Percentiles rank a stretch among this genome's conserved stretches.
phyloP scores from a whole-genome alignment of 2,329 filamentous ascomycete species.

The Neofusicoccum kwambonambiense region DNA sequence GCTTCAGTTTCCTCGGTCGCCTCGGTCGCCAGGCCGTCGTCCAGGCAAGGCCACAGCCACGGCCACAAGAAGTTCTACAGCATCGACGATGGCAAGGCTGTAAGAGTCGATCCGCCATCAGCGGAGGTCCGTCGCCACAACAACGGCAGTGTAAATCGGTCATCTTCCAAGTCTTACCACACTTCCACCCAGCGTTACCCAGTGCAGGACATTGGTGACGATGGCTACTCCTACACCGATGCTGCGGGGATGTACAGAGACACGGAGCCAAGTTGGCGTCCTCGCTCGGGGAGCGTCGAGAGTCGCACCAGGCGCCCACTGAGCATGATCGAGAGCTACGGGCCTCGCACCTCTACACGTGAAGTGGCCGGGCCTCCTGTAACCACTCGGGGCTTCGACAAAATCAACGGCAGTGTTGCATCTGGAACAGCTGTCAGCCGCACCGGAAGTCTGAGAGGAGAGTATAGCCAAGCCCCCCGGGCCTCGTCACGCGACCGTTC shows the following conservation, averaged over 20 bases:
- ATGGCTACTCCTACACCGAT: constrained; percentile 51
- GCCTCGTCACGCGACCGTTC: constrained; percentile 34
- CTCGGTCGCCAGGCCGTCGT: background rate
- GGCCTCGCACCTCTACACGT: constrained; percentile 34
- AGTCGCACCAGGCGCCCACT: constrained; percentile 43
- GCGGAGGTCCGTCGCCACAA: constrained; percentile 4
- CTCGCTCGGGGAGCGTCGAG: constrained; percentile 47
- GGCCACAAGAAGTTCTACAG: constrained; percentile 51
- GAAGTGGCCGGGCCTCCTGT: constrained; percentile 58
- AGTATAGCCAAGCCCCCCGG: constrained; percentile 22
- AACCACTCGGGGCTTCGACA: constrained; percentile 69
- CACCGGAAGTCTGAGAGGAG: constrained; percentile 20
- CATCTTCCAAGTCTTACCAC: constrained; percentile 18
- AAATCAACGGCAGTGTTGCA: constrained; percentile 53
- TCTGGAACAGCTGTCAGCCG: constrained; percentile 21
- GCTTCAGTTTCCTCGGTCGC: constrained; percentile 30
- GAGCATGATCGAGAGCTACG: constrained; percentile 43
- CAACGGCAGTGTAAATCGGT: constrained; percentile 9
- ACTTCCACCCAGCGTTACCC: constrained; percentile 27
- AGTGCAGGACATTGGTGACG: constrained; percentile 37
- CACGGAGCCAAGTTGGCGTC: constrained; percentile 50
- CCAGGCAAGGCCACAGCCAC: constrained; percentile 17
- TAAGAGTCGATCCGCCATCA: constrained; percentile 16
- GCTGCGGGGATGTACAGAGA: constrained; percentile 51
- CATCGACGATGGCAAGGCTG: constrained; percentile 44